Percentiles rank a stretch among this genome's conserved stretches.
Conservation (phyloP, 768 basidiomycete genomes). For the Auricularia heimuer region DNA sequence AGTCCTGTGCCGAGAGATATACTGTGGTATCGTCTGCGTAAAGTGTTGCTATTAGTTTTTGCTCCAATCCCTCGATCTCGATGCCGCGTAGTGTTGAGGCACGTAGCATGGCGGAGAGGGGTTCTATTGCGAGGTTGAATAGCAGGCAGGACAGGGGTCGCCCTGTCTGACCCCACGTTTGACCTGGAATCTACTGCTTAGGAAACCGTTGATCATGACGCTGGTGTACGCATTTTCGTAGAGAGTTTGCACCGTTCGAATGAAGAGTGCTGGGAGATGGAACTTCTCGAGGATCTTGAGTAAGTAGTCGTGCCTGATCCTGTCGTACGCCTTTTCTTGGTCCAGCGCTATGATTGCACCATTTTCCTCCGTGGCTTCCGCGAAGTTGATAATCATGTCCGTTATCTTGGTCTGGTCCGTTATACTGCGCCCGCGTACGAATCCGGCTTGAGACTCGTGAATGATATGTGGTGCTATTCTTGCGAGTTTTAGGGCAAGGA, state of each 20-base stretch:
- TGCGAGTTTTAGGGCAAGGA: slow-evolving; percentile 4
- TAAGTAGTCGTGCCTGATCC: slow-evolving; percentile 13
- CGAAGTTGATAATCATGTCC: slow-evolving; percentile 8
- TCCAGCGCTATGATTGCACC: slow-evolving; percentile 9
- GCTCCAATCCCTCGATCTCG: background rate
- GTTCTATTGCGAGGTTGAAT: slow-evolving; percentile 16
- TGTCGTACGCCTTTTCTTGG: slow-evolving; percentile 17
- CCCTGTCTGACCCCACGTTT: slow-evolving; percentile 15
- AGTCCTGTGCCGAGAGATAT: slow-evolving; percentile 23
- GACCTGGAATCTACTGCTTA: slow-evolving; percentile 2
- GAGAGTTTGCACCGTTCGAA: slow-evolving; percentile 14
- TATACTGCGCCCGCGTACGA: slow-evolving; percentile 11
- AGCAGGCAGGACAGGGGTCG: slow-evolving; percentile 16
- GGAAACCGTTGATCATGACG: slow-evolving; percentile 11
- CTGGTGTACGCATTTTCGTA: slow-evolving; percentile 10
- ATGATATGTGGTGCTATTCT: background rate
- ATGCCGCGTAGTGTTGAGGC: background rate
- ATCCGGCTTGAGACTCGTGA: slow-evolving; percentile 13
- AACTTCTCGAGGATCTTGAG: slow-evolving; percentile 6
- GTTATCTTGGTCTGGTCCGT: slow-evolving; percentile 11
- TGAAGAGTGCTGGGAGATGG: slow-evolving; percentile 11
- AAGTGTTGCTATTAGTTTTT: slow-evolving; percentile 22
- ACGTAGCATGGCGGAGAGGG: slow-evolving; percentile 7
- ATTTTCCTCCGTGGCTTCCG: slow-evolving; percentile 11
- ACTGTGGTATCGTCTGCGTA: slow-evolving; percentile 36